A percentile compares a stretch with the other conserved stretches of the same genome.
Conservation (phyloP, 768 basidiomycete species). For the Lactarius indigo region DNA sequence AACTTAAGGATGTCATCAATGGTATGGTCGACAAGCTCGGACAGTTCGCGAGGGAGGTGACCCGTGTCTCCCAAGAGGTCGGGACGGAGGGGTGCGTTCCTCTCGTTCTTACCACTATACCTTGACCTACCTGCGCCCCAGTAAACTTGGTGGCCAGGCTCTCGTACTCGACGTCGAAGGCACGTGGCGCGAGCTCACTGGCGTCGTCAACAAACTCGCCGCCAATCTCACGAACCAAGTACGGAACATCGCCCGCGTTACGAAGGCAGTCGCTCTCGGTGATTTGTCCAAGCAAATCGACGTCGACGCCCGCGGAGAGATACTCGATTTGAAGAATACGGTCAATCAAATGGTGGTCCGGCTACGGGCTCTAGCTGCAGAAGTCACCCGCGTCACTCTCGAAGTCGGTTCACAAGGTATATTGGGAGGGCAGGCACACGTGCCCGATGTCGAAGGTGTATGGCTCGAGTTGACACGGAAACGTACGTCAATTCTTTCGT, state of each 20-base stretch:
- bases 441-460: slow-evolving; percentile 82
- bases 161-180: slow-evolving; percentile 85
- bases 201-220: slow-evolving; percentile 73
- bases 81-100: slow-evolving; percentile 50
- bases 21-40: slow-evolving; percentile 59
- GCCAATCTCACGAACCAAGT: slow-evolving; percentile 63
- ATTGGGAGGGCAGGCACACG: slow-evolving; percentile 79
- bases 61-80: slow-evolving; percentile 77
- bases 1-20: slow-evolving; percentile 48
- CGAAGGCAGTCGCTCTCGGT: slow-evolving; percentile 76
- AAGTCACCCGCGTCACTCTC: slow-evolving; percentile 76
- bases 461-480: slow-evolving; percentile 77
- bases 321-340: slow-evolving; percentile 67
- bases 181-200: slow-evolving; percentile 76
- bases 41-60: slow-evolving; percentile 86
- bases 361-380: slow-evolving; percentile 62
- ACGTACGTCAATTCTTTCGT: slow-evolving; percentile 41
- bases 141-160: slow-evolving; percentile 79
- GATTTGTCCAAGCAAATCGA: slow-evolving; percentile 86
- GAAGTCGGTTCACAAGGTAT: slow-evolving; percentile 86
- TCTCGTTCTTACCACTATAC: slow-evolving; percentile 26
- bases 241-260: slow-evolving; percentile 51
- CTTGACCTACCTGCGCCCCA: slow-evolving; percentile 23
- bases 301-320: slow-evolving; percentile 84
- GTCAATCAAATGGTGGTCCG: slow-evolving; percentile 47